Evolutionary conservation across 768 basidiomycete genomes (phyloP), one percentile per base, ranked within the genome.

Genomic region (Hemileccinum rubropunctum): DNA sequence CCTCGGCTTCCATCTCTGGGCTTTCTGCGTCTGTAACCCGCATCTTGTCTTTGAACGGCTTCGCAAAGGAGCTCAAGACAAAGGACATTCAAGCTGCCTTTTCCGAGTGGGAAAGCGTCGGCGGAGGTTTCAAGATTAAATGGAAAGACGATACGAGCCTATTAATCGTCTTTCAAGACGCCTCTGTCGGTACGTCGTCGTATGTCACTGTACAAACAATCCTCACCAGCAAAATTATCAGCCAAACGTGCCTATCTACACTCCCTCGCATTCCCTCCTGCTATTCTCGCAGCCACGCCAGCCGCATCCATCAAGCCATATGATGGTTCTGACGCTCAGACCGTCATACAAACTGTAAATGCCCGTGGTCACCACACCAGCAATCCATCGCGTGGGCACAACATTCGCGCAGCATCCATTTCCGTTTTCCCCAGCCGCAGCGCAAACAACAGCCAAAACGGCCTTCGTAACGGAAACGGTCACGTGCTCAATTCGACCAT

Each of bases 141-240:
- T 99, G 97, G 97, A 81, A 83, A 60, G 95, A 99, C 70, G 97
- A 99, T 71, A 93, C 91, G 33, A 95, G 90, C 64, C 88, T 95
- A 35, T 74, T 95, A 60, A 88, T 97, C 58, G 97, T 99, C 48
- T 99, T 99, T 66, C 80, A 82, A 56, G 97, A 98, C 71, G 83
- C 97, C 48, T 75, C 79, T 42, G 78, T 88, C 38, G 95, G 97
- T 98, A 64, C 76, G 95, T 79, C 43, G 37, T 51, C 46, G 41
- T 55, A 37, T 15, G 6, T n/a, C 28, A n/a, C 42, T n/a, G 21
- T 39, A 28, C 23, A n/a, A n/a, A n/a, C n/a, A n/a, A 45, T 26
- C 45, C 8, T 30, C 46, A 57, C 43, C 33, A 23, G 23, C 23
- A 23, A n/a, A n/a, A n/a, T n/a, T 23, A 3, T 23, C 49, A 64